Evolutionary conservation across 73 alveolate species (phyloP).

Genomic region (Stentor coeruleus): DNA sequence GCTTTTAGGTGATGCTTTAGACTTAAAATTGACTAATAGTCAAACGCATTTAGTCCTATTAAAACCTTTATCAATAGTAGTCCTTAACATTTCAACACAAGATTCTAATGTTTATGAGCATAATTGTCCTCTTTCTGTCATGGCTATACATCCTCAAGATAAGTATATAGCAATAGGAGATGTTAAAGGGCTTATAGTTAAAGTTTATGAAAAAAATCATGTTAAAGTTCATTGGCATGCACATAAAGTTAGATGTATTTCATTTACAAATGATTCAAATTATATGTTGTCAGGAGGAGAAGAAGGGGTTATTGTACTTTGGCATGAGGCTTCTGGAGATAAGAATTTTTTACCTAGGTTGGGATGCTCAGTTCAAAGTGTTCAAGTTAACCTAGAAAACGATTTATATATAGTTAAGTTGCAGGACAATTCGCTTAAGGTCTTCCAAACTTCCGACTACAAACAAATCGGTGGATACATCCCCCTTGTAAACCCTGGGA

Average conservation of each 20-base stretch:
- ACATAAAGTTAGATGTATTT: constrained; percentile 5
- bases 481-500: neutral
- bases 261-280: neutral
- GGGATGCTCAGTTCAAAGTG: neutral
- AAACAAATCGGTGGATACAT: neutral
- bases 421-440: neutral
- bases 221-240: constrained; percentile 19
- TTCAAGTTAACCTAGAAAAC: neutral
- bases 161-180: constrained; percentile 9
- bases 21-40: neutral
- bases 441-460: neutral
- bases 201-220: neutral
- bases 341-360: neutral
- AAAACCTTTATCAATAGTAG: neutral
- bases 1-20: neutral
- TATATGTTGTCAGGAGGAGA: constrained; percentile 14
- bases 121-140: neutral
- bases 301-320: constrained; percentile 17
- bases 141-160: neutral
- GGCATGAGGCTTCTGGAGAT: constrained; percentile 10
- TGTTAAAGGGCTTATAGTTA: neutral
- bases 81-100: neutral
- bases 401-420: neutral
- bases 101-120: neutral
- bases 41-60: neutral